Evolutionary conservation across 2,329 filamentous ascomycete species (phyloP), one percentile per base, ranked within the genome.

Genomic region (Thyridium curvatum): DNA sequence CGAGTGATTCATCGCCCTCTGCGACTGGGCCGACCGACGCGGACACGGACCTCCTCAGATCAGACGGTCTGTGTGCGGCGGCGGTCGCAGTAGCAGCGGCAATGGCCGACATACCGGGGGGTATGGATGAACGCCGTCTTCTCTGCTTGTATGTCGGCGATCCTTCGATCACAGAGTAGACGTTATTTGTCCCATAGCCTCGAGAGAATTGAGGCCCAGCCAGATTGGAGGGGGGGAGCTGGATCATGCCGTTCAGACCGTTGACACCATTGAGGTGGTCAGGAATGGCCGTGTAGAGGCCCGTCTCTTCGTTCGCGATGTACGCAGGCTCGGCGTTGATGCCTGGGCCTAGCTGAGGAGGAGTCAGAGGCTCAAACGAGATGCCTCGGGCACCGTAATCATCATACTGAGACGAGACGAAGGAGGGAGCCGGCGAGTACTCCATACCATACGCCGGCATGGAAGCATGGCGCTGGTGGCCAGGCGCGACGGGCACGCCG

Each of bases 81-180:
- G 72, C 69, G 18, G 62, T 59, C 28, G 67, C 66, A 28, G 70
- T 73, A n/a, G 83, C 77, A 36, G 79, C 79, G 46, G 82, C 78
- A 44, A 84, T 81, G 33, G 76, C 77, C 41, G 76, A 73, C 59
- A 89, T 79, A 49, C 84, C 79, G 12, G 86, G 84, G 17, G 91
- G 89, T 46, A 97, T 88, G 32, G 91, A 97, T 29, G 93, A 96
- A 46, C 93, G 85, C 50, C 93, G 82, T 61, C 93, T 79, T 53
- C 93, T 81, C 71, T 97, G 93, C 77, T 98, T 98, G 71, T 98
- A 98, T 30, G 93, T 97, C 12, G 93, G 93, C 18, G 93, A 98
- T 35, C 93, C 93, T 68, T 98, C 93, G 57, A 97, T 93, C 36
- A 95, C 90, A 35, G 88, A 91, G 70, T 94, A 96, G 51, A 93